phyloP scores from a whole-genome alignment of 2,329 filamentous ascomycete species.

The Alternaria alternata region DNA sequence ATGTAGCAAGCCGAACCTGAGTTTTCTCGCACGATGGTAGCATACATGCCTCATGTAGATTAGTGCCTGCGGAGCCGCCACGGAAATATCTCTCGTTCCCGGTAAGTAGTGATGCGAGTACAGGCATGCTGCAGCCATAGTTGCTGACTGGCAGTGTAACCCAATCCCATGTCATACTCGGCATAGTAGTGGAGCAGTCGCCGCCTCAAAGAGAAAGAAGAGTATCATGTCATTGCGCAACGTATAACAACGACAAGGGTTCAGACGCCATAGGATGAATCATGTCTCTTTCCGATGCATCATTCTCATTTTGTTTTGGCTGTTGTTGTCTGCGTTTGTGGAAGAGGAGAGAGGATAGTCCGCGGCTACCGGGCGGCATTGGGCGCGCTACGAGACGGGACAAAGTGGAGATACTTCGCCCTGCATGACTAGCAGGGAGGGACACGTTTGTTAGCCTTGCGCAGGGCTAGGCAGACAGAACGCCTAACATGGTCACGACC shows the following conservation, averaged over 20 bases:
- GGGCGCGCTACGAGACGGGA: background rate
- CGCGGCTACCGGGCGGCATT: too few species aligned
- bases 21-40: too few species aligned
- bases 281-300: too few species aligned
- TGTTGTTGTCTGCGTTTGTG: too few species aligned
- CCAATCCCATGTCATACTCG: background rate
- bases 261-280: too few species aligned
- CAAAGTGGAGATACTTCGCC: background rate
- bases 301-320: too few species aligned
- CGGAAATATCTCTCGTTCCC: background rate
- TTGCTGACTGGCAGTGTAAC: background rate
- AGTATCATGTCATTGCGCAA: background rate
- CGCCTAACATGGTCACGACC: background rate
- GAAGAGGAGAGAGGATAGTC: too few species aligned
- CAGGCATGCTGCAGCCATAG: background rate
- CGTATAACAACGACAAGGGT: background rate
- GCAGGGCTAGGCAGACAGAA: background rate
- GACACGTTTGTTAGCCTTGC: background rate
- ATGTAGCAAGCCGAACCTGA: too few species aligned
- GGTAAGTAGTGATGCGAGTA: background rate
- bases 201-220: background rate
- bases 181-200: background rate
- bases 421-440: background rate
- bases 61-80: background rate
- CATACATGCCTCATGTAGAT: too few species aligned